Conservation (phyloP, 495 filamentous ascomycete genomes). For the Podospora didyma region DNA sequence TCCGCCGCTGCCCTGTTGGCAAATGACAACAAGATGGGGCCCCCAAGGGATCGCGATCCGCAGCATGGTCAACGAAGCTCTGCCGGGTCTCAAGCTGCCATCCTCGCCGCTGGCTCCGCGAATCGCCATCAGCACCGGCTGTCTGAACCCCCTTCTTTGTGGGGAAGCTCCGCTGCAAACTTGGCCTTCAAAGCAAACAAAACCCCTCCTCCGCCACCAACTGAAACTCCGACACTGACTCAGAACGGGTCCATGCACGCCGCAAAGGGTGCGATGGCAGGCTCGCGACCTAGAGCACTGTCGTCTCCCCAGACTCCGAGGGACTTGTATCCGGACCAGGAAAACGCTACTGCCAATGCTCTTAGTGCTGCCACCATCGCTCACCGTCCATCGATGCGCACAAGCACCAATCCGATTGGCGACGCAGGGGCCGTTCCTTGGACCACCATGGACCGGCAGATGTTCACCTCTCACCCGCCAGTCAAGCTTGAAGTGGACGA, state of each 20-base stretch:
- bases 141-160: conserved; percentile 32
- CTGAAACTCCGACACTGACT: conserved; percentile 10
- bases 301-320: conserved; percentile 52
- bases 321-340: conserved; percentile 53
- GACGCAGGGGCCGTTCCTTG: conserved; percentile 40
- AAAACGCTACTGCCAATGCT: conserved; percentile 59
- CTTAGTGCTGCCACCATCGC: conserved; percentile 63
- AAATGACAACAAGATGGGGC: conserved; percentile 60
- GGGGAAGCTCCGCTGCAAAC: conserved; percentile 57
- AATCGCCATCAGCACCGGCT: conserved; percentile 46
- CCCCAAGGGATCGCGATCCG: conserved; percentile 36
- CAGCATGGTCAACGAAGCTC: conserved; percentile 49
- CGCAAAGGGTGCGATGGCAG: conserved; percentile 68
- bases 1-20: conserved; percentile 65
- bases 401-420: conserved; percentile 20
- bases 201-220: conserved; percentile 5
- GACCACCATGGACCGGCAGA: conserved; percentile 52
- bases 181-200: conserved; percentile 44
- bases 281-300: conserved; percentile 56
- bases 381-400: conserved; percentile 37
- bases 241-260: conserved; percentile 62
- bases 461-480: conserved; percentile 74
- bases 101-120: conserved; percentile 57
- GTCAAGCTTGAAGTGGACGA: conserved; percentile 71
- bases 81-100: conserved; percentile 67